Conservation (phyloP, 805 yeast genomes). For the Schizosaccharomyces octosporus region DNA sequence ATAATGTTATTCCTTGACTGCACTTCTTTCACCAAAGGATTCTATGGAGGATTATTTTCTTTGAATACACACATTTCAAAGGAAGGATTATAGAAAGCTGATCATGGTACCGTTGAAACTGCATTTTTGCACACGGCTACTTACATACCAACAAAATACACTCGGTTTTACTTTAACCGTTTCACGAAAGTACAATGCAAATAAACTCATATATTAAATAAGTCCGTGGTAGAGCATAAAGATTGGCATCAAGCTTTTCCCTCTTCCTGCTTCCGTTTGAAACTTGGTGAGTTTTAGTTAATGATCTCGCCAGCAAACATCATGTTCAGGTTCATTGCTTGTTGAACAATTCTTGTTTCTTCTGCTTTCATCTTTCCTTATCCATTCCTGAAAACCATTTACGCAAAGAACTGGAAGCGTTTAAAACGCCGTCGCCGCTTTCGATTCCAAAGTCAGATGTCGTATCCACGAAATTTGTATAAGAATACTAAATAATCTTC, state of each 20-base stretch:
- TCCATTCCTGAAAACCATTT: conserved; percentile 74
- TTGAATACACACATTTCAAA: conserved; percentile 67
- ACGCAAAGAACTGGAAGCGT: conserved; percentile 34
- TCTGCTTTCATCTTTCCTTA: conserved; percentile 80
- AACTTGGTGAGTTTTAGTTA: conserved; percentile 25
- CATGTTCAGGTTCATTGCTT: conserved; percentile 60
- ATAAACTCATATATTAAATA: conserved; percentile 62
- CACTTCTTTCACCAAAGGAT: conserved; percentile 74
- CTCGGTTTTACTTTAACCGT: conserved; percentile 78
- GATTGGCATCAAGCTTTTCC: conserved; percentile 56
- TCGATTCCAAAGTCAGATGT: not conserved
- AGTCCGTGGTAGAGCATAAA: conserved; percentile 37
- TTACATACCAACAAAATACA: conserved; percentile 17
- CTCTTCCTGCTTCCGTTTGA: conserved; percentile 64
- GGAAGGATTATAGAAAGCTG: conserved; percentile 21
- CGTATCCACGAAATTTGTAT: not conserved
- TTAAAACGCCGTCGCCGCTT: not conserved
- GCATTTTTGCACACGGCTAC: not conserved
- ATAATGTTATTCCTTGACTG: conserved; percentile 63
- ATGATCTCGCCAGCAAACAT: not conserved
- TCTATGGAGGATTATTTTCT: conserved; percentile 90
- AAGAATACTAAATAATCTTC: not conserved
- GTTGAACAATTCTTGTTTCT: conserved; percentile 50
- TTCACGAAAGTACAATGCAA: conserved; percentile 19
- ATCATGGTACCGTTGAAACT: not conserved